phyloP scores from a whole-genome alignment of 805 yeast genomes.

The Starmerella scarabaei region DNA sequence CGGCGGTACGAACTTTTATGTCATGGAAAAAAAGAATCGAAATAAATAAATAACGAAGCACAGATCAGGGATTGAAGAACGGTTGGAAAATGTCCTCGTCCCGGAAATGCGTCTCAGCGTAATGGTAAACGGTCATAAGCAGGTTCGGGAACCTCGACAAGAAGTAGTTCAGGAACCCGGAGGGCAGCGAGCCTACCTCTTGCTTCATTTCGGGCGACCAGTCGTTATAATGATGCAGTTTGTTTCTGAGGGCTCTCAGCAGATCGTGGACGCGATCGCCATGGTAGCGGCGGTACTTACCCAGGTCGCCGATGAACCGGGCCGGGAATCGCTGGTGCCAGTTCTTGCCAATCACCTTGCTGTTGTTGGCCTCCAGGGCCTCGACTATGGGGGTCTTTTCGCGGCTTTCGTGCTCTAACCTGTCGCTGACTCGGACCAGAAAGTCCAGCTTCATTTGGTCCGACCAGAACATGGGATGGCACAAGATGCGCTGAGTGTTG shows the following conservation, averaged over 20 bases:
- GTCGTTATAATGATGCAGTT: constrained; percentile 89
- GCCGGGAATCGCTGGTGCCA: constrained; percentile 69
- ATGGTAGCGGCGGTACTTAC: constrained; percentile 81
- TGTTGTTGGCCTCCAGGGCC: constrained; percentile 42
- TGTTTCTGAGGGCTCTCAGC: constrained; percentile 79
- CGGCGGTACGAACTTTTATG: too few relatives aligned
- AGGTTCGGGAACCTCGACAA: constrained; percentile 62
- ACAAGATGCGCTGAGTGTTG: constrained; percentile 49
- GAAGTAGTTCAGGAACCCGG: constrained; percentile 72
- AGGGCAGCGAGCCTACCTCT: constrained; percentile 68
- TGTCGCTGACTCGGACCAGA: constrained; percentile 72
- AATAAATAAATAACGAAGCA: background rate
- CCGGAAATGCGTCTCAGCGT: constrained; percentile 11
- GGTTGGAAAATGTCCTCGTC: constrained; percentile 10
- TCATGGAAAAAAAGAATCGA: background rate
- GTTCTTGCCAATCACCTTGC: constrained; percentile 39
- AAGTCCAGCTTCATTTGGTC: constrained; percentile 64
- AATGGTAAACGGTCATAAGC: constrained; percentile 56
- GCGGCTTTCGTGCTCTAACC: constrained; percentile 73
- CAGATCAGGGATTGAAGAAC: constrained; percentile 1
- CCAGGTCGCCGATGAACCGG: constrained; percentile 68
- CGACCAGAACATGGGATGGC: constrained; percentile 86
- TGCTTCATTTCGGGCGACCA: constrained; percentile 41
- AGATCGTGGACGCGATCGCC: constrained; percentile 69
- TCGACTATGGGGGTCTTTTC: constrained; percentile 53